A percentile compares a stretch with the other conserved stretches of the same genome.
phyloP scores from a whole-genome alignment of 768 basidiomycete genomes.

The Lenzites betulinus region DNA sequence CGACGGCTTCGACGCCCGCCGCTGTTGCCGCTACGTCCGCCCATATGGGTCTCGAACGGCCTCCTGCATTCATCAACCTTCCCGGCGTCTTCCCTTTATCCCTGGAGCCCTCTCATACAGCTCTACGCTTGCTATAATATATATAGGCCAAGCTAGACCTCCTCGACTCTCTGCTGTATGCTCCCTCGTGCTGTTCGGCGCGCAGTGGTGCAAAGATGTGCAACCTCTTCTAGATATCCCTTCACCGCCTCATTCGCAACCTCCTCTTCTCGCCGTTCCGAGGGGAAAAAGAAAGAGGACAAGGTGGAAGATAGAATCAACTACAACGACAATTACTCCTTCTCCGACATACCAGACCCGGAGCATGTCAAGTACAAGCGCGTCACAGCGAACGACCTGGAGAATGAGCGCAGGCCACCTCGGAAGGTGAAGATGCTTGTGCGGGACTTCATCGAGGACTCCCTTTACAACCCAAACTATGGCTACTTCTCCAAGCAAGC shows the following conservation, averaged over 20 bases:
- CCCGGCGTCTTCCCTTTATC: background rate
- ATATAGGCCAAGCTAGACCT: background rate
- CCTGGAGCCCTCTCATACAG: background rate
- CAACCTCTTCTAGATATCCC: background rate
- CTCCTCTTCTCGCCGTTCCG: background rate
- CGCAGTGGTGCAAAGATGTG: slow-evolving; percentile 1
- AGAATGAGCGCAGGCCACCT: slow-evolving; percentile 60
- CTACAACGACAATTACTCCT: slow-evolving; percentile 66
- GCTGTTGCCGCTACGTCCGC: background rate
- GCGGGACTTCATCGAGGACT: slow-evolving; percentile 96
- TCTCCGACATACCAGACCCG: slow-evolving; percentile 47
- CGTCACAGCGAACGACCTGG: slow-evolving; percentile 74
- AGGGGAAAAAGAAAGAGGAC: slow-evolving; percentile 1
- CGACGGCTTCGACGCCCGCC: slow-evolving; percentile 13
- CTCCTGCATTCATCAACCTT: background rate
- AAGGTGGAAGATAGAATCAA: slow-evolving; percentile 64
- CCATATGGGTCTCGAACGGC: background rate
- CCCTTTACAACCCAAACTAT: slow-evolving; percentile 95
- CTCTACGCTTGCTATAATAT: background rate
- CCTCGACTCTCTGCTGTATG: slow-evolving; percentile 6
- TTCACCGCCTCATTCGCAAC: slow-evolving; percentile 7
- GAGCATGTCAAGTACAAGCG: slow-evolving; percentile 52
- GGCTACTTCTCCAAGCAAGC: slow-evolving; percentile 96
- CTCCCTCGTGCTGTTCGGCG: slow-evolving; percentile 9
- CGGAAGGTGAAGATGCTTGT: slow-evolving; percentile 88